Evolutionary conservation across 2,329 filamentous ascomycete genomes (phyloP).

Genomic region (Pseudogymnoascus sp.): DNA sequence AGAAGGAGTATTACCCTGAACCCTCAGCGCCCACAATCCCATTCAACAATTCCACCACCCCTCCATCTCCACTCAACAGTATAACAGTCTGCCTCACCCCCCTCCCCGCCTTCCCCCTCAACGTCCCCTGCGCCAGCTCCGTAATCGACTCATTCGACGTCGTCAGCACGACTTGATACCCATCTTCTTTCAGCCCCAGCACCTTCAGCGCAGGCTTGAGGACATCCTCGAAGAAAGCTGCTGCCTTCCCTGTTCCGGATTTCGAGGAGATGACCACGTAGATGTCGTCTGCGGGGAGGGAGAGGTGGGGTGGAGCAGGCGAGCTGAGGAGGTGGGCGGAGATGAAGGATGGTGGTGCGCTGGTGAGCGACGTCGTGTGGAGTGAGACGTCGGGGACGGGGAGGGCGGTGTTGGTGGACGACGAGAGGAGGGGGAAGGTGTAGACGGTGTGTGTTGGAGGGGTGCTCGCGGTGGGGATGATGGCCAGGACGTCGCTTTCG

Average conservation of each 20-base stretch:
- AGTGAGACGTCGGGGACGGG: neutral
- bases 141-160: conserved; percentile 54
- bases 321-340: neutral
- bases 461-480: neutral
- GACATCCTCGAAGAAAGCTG: conserved; percentile 45
- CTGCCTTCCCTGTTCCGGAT: conserved; percentile 54
- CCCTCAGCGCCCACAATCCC: conserved; percentile 35
- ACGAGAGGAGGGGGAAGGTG: neutral
- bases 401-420: neutral
- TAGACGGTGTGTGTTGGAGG: neutral
- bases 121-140: conserved; percentile 46
- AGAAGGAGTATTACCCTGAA: conserved; percentile 22
- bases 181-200: conserved; percentile 32
- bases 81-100: conserved; percentile 54
- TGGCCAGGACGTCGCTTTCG: neutral
- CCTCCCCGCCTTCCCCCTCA: conserved; percentile 41
- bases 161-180: conserved; percentile 54
- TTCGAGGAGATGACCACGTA: conserved; percentile 60
- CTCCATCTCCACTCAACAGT: conserved; percentile 81
- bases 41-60: conserved; percentile 75
- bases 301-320: neutral
- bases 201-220: conserved; percentile 47
- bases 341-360: neutral
- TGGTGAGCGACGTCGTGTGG: neutral
- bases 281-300: conserved; percentile 24